These are phyloP conservation scores for Metrosideros polymorpha DNA, from an alignment of 441 rosid species.

Conservation along the genomic window DNA sequence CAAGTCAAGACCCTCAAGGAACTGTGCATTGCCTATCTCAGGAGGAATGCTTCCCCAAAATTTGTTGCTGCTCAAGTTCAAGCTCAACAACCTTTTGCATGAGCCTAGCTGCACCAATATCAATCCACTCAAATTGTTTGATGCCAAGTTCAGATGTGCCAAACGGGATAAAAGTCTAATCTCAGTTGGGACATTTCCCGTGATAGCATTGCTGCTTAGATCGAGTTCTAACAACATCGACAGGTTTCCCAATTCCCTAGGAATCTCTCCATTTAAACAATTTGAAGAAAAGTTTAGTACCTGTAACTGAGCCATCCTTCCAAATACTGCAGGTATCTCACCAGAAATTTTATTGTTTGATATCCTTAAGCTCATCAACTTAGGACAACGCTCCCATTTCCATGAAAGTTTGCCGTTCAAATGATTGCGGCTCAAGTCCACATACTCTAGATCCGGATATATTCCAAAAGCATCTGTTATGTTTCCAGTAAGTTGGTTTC, in stretches of 20 bases:
- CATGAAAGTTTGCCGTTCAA: neutral
- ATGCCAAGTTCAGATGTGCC: too few species aligned
- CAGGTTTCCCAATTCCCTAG: neutral
- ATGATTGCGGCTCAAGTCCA: neutral
- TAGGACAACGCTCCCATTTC: neutral
- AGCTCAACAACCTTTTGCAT: too few species aligned
- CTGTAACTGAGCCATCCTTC: neutral
- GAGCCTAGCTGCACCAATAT: too few species aligned
- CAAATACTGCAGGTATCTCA: neutral
- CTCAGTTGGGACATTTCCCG: too few species aligned
- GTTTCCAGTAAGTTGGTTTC: neutral
- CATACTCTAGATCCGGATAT: fast-evolving
- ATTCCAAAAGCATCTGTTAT: neutral
- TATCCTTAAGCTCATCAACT: neutral
- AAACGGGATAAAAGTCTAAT: too few species aligned
- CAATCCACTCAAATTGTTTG: too few species aligned
- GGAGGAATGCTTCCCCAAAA: too few species aligned
- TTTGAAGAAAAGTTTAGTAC: neutral
- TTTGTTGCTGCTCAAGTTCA: too few species aligned
- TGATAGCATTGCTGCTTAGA: too few species aligned
- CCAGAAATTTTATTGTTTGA: fast-evolving
- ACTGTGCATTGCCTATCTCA: too few species aligned
- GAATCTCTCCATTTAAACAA: neutral
- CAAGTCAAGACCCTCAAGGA: too few species aligned
- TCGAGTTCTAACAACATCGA: fast-evolving